Evolutionary conservation across 768 basidiomycete genomes (phyloP), one percentile per base, ranked within the genome.

Genomic region (Termitomyces sp.): DNA sequence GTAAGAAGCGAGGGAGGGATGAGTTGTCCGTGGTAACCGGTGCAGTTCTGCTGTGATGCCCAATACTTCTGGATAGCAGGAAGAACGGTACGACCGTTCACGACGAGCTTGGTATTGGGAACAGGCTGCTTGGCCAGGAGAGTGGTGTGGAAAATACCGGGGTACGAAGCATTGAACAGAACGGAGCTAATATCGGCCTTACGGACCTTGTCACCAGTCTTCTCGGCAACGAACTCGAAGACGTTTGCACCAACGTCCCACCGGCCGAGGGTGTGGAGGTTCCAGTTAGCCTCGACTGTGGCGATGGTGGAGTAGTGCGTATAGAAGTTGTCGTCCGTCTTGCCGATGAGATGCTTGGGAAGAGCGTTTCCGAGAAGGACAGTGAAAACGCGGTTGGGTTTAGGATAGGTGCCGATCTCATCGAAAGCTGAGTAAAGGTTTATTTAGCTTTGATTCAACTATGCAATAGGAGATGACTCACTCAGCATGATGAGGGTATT

Each of bases 251-350:
- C 64, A 37, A 60, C 59, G 45, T 65, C 64, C 58, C 59, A 65
- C 10, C 86, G 80, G n/a, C 86, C 86, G 34, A 88, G 83, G 15
- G 82, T 83, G 34, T 79, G 80, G 42, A 88, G 82, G 6, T 73
- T 72, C 86, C 86, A 88, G 72, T 88, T 88, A 36, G 79, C 77
- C 70, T 86, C 70, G 20, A 87, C 77, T 34, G 86, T 84, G 12
- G 80, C 77, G 55, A 87, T 74, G 49, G 73, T 67, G 1, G 85
- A 86, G 72, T 86, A 88, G 70, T 88, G 86, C 2, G 81, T 81
- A 71, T 88, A 87, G 72, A 80, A 86, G 11, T 78, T 81, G 43
- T 69, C 38, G 72, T 88, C 86, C 5, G 71, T 79, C 2, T 79
- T 85, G 25, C 80, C 81, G 20, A 70, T 63, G n/a, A 81, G 68